phyloP scores from a whole-genome alignment of 441 rosid species.

The Melastoma candidum region DNA sequence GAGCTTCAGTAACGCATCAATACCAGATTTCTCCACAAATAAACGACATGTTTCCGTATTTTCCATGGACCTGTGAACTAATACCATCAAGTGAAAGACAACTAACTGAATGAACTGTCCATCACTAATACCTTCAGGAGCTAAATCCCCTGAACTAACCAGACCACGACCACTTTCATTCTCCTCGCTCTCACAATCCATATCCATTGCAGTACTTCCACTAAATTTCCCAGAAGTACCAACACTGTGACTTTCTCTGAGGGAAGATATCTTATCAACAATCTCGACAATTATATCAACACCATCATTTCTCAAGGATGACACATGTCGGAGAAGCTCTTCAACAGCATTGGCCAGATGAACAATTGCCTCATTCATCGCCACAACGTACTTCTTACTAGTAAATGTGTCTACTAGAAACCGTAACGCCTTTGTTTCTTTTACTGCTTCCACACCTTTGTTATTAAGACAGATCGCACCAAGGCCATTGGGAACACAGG shows the following conservation, averaged over 20 bases:
- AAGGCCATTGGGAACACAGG: conserved; percentile 90
- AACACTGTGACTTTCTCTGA: conserved; percentile 39
- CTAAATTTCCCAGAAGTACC: conserved; percentile 42
- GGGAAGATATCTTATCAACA: conserved; percentile 61
- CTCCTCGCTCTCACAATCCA: conserved; percentile 72
- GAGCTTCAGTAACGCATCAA: conserved; percentile 84
- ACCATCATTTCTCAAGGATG: conserved; percentile 77
- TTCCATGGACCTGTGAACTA: conserved; percentile 95
- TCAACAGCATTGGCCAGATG: conserved; percentile 96
- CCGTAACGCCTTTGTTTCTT: conserved; percentile 69
- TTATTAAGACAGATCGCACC: conserved; percentile 95
- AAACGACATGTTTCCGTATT: conserved; percentile 90
- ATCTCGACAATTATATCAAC: conserved; percentile 93
- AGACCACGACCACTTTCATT: conserved; percentile 35
- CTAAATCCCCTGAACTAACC: conserved; percentile 32
- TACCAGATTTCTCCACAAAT: conserved; percentile 96
- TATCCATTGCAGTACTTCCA: conserved; percentile 80
- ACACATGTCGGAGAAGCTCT: conserved; percentile 93
- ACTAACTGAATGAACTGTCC: conserved; percentile 83
- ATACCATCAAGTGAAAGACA: conserved; percentile 89
- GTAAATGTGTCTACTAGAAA: conserved; percentile 83
- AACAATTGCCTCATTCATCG: conserved; percentile 94
- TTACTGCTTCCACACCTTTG: conserved; percentile 90
- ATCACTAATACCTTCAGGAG: conserved; percentile 47
- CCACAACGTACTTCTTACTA: conserved; percentile 75